phyloP scores from a whole-genome alignment of 2,329 filamentous ascomycete genomes.

The Neofusicoccum ribis region DNA sequence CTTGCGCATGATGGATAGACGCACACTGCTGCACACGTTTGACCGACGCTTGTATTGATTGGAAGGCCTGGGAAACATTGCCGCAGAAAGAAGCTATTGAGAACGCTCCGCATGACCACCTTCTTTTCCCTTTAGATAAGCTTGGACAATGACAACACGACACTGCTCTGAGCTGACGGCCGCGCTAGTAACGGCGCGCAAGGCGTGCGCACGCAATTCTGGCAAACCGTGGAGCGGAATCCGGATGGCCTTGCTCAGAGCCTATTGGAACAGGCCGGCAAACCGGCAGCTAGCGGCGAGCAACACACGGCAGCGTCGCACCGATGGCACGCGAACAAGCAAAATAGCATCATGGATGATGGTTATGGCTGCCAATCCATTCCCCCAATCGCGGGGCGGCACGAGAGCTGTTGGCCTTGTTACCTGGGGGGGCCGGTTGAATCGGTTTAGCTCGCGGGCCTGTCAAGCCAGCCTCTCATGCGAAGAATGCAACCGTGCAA shows the following conservation, averaged over 20 bases:
- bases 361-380: neutral
- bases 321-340: constrained; percentile 14
- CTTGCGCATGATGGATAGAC: constrained; percentile 14
- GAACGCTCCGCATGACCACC: constrained; percentile 14
- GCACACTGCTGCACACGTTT: constrained; percentile 10
- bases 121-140: neutral
- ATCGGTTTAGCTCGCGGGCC: neutral
- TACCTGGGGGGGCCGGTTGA: neutral
- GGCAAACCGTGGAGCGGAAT: neutral
- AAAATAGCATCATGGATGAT: constrained; percentile 1
- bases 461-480: neutral
- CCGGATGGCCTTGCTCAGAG: constrained; percentile 3
- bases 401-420: constrained; percentile 9
- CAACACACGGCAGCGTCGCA: constrained; percentile 4
- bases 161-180: constrained; percentile 4
- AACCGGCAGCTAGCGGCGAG: constrained; percentile 9
- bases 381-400: neutral
- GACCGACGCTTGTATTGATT: constrained; percentile 4
- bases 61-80: neutral
- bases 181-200: constrained; percentile 16
- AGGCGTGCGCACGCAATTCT: constrained; percentile 1
- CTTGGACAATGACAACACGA: constrained; percentile 15
- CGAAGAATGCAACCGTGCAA: neutral
- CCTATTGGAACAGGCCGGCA: constrained; percentile 17
- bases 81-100: constrained; percentile 5